phyloP scores from a whole-genome alignment of 1,284 basidiomycete genomes.

The Marasmius tenuissimus region DNA sequence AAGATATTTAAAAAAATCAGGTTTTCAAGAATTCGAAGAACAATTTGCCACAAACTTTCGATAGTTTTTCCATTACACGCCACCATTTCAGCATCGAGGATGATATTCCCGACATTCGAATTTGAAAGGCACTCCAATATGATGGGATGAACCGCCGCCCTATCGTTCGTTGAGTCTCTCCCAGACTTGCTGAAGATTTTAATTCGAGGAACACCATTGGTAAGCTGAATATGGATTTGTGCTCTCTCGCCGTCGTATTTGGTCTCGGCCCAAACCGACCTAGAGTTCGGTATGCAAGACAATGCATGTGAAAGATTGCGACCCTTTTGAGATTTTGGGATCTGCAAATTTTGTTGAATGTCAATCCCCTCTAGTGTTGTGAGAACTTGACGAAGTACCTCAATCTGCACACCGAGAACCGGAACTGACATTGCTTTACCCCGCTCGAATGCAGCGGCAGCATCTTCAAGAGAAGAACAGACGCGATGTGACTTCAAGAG shows the following conservation, averaged over 20 bases:
- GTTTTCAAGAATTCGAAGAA: neutral
- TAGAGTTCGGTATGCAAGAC: constrained; percentile 40
- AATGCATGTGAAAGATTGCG: constrained; percentile 58
- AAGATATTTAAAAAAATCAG: neutral
- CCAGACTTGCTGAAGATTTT: constrained; percentile 85
- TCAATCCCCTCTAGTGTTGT: neutral
- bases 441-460: constrained; percentile 51
- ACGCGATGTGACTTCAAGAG: constrained; percentile 59
- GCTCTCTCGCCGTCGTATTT: constrained; percentile 91
- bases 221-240: constrained; percentile 78
- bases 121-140: constrained; percentile 58
- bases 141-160: constrained; percentile 64
- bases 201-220: constrained; percentile 44
- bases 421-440: constrained; percentile 21
- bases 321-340: constrained; percentile 81
- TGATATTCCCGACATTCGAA: constrained; percentile 40
- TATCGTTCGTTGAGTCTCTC: constrained; percentile 75
- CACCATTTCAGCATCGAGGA: constrained; percentile 89
- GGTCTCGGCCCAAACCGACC: constrained; percentile 76
- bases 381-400: constrained; percentile 38
- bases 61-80: constrained; percentile 66
- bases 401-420: constrained; percentile 50
- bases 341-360: constrained; percentile 41
- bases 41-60: constrained; percentile 44
- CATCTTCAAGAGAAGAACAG: constrained; percentile 59